phyloP scores from a whole-genome alignment of 345 rosid species.

The Syzygium jambos region DNA sequence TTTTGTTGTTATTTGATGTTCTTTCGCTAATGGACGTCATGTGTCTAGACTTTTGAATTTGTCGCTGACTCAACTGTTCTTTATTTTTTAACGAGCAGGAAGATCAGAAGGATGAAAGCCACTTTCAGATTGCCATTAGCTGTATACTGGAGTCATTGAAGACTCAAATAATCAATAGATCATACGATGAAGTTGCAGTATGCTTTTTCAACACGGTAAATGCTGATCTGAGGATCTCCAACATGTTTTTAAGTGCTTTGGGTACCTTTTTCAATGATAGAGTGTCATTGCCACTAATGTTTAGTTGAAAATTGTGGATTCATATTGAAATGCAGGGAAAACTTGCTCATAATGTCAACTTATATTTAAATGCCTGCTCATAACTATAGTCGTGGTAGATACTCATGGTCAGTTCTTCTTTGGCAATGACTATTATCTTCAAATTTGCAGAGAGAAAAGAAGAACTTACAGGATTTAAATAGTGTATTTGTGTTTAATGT shows the following conservation, averaged over 20 bases:
- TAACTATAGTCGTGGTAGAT: not conserved
- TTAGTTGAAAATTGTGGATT: not conserved
- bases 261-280: not conserved
- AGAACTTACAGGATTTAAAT: slow-evolving; percentile 72
- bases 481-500: slow-evolving; percentile 75
- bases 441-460: slow-evolving; percentile 77
- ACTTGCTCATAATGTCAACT: not conserved
- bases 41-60: not conserved
- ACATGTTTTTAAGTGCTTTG: not conserved
- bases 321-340: not conserved
- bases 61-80: not conserved
- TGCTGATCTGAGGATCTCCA: not conserved
- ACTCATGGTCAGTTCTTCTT: not conserved
- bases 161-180: slow-evolving; percentile 70
- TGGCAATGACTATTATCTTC: not conserved
- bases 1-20: not conserved
- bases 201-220: slow-evolving; percentile 93
- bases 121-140: slow-evolving; percentile 62
- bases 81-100: slow-evolving; percentile 29
- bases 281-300: not conserved
- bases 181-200: slow-evolving; percentile 79
- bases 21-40: not conserved
- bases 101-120: slow-evolving; percentile 49
- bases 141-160: slow-evolving; percentile 69
- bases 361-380: not conserved